phyloP scores from a whole-genome alignment of 2,329 filamentous ascomycete species.

The Blastomyces percursus region DNA sequence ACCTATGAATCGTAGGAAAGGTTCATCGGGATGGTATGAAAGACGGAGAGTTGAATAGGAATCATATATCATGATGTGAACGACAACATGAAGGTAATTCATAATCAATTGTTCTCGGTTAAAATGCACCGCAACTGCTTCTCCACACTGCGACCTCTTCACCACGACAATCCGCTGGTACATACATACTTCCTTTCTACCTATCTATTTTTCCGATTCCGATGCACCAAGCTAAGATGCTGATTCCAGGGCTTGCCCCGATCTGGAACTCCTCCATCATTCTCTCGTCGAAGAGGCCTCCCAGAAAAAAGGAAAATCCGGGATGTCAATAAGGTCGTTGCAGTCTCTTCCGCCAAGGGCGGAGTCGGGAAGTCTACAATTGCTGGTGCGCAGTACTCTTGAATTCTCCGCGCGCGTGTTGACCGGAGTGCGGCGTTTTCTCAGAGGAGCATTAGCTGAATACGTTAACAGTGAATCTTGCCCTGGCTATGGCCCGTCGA shows the following conservation, averaged over 20 bases:
- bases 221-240: neutral
- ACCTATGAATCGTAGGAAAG: neutral
- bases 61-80: neutral
- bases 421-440: too few species aligned
- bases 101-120: neutral
- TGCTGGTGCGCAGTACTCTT: slow-evolving; percentile 46
- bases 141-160: slow-evolving; percentile 43
- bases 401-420: neutral
- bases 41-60: slow-evolving; percentile 9
- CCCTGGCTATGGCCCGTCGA: slow-evolving; percentile 70
- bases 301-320: slow-evolving; percentile 71
- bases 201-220: neutral
- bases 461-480: slow-evolving; percentile 54
- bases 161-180: slow-evolving; percentile 85
- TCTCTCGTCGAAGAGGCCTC: slow-evolving; percentile 67
- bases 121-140: slow-evolving; percentile 41
- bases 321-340: slow-evolving; percentile 81
- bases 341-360: slow-evolving; percentile 94
- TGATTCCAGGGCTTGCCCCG: slow-evolving; percentile 64
- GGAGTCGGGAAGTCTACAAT: slow-evolving; percentile 98
- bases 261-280: slow-evolving; percentile 54
- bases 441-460: neutral
- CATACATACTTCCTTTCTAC: slow-evolving; percentile 8
- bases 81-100: slow-evolving; percentile 1
- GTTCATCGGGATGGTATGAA: neutral